Base-by-base conservation (phyloP, 257 asterid genomes). In the Ehretia macrophylla region DNA sequence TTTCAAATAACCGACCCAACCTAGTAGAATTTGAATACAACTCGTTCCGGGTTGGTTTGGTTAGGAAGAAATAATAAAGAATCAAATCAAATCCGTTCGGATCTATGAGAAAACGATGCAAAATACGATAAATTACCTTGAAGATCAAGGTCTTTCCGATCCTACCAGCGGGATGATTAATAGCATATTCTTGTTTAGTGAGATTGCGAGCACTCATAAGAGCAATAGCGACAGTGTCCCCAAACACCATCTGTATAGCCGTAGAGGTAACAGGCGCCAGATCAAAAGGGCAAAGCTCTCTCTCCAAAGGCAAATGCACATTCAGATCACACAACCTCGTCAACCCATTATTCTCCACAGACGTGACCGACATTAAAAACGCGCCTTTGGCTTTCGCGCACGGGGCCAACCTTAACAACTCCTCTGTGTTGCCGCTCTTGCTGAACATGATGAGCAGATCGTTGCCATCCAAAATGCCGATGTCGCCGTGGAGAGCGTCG, bases 401-500 rank as follows among this genome's bases (percentile, higher is more conserved):
- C 5, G 98, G 98, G 39, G 75, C 97, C 9, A 91, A 86, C 83
- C 64, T 85, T 65, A 85, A 18, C 81, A 91, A 59, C 55, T 92
- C 84, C 66, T 79, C 97, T 0, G 96, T 74, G 65, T 87, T 90
- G 22, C 97, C 97, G 39, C 97, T 90, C 77, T 92, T 92, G 61
- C 98, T 92, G 75, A 88, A 88, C 86, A 92, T 32, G 16, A 92
- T 95, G 71, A 92, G 40, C 68, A 91, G 64, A 76, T 91, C 95
- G 11, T 57, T 35, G 22, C 77, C 8, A 21, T 81, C 76, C 67
- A 88, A 53, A 83, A 91, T 78, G 85, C 95, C 98, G 63, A 91
- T 88, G 82, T 91, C 98, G 16, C 98, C 98, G 61, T 91, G 98
- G 11, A 91, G 90, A 23, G 98, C 95, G 74, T 85, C 98, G 42